Evolutionary conservation across 257 asterid genomes (phyloP), one percentile per base, ranked within the genome.

Genomic region (Cinchona pubescens): DNA sequence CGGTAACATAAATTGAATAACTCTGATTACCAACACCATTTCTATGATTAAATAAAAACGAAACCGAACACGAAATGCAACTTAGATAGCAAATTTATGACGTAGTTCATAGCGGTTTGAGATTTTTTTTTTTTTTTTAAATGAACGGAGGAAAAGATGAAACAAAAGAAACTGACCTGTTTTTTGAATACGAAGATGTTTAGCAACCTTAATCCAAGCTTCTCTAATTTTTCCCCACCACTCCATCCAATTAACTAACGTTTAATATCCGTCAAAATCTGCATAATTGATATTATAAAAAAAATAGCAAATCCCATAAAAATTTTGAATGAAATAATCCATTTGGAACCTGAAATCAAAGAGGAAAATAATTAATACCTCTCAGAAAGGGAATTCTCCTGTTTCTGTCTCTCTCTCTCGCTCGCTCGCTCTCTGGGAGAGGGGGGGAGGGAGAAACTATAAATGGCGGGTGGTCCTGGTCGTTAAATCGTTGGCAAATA

Each of bases 161-260:
- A n/a, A n/a, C n/a, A 7, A 42, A 42, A 42, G 5, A 42, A 13
- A 42, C 10, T 42, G 46, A 42, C 46, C 7, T 3, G 87, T 37
- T 84, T 82, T 85, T 56, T 69, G 84, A 48, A 77, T 75, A 37
- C 78, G 77, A 37, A 89, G 43, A 42, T 80, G 79, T 66, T 53
- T 75, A 9, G 92, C 88, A 40, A 88, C 77, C 76, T 82, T 88
- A 80, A 42, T 34, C 91, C 90, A 87, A 32, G 83, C 91, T 75
- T 82, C 85, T 74, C 78, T 83, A 78, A 92, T 65, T 73, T 87
- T 85, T 62, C 75, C 79, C 88, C 84, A 83, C 75, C 79, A 83
- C 67, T 78, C 85, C 82, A 79, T 80, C 69, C 51, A 25, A 46
- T 27, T 49, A 77, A 66, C 58, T 64, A 73, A 59, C 60, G 59